Evolutionary conservation across 129 eudicot species (phyloP), one percentile per base, ranked within the genome.

Genomic region (Oenanthe sinensis): DNA sequence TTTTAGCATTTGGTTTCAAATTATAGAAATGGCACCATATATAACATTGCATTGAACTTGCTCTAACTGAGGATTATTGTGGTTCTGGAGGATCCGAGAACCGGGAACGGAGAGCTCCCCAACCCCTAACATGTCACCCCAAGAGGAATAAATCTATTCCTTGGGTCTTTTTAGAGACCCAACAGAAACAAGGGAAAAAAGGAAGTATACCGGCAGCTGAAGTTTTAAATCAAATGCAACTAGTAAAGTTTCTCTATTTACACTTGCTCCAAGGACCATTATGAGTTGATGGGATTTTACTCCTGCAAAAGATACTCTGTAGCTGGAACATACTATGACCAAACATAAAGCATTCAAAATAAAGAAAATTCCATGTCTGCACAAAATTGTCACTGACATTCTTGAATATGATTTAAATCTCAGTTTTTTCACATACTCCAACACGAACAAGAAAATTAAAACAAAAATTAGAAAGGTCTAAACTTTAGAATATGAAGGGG

Each of bases 381-480:
- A 67, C 42, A 28, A 67, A 67, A 67, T 2, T 30, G 42, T 13
- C 42, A 67, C 22, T 30, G 72, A 30, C 72, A 67, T 67, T 30
- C 72, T 67, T 33, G 14, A 30, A 30, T 30, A 30, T 67, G 15
- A 67, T 67, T 67, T 3, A 67, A 14, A 67, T 28, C 43, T 67
- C 22, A 67, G 30, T 13, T 9, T 67, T 30, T 67, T 1, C 72
- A 30, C 72, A 30, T 28, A 26, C 37, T 65, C 42, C 72, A 67
- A 30, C 22, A 67, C 22, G 0, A 67, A 67, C 68, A 60, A 63
- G 19, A 63, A 67, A 72, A 72, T 1, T 72, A 6, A 71, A 72
- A 44, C 76, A 72, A 72, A 43, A 72, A 42, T 44, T 22, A 43
- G 36, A n/a, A 44, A 72, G 22, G 55, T 72, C 76, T 72, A 72